These are phyloP conservation scores for Elongisporangium prolatum DNA, from an alignment of 352 stramenopile species.

Conservation along the genomic window DNA sequence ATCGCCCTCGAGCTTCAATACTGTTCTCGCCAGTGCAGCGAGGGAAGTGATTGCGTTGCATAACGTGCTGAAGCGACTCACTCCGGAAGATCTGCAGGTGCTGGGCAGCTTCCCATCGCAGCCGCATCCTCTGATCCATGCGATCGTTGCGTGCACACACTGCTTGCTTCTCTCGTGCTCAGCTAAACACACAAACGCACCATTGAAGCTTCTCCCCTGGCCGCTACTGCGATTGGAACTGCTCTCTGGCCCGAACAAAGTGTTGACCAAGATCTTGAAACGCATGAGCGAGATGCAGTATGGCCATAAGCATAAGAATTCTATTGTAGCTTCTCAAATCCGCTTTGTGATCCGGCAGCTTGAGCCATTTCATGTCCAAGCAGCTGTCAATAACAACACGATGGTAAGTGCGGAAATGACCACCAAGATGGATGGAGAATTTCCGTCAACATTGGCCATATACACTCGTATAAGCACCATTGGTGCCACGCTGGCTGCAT, in stretches of 20 bases:
- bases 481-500: constrained; percentile 39
- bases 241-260: constrained; percentile 16
- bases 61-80: constrained; percentile 21
- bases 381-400: neutral
- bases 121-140: constrained; percentile 37
- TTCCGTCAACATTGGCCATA: constrained; percentile 1
- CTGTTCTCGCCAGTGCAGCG: neutral
- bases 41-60: constrained; percentile 7
- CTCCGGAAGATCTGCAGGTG: constrained; percentile 31
- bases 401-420: constrained; percentile 1
- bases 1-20: neutral
- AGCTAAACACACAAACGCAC: constrained; percentile 8
- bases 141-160: constrained; percentile 26
- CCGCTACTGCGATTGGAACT: constrained; percentile 49
- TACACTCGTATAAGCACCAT: constrained; percentile 39
- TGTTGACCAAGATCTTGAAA: constrained; percentile 37
- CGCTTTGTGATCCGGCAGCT: constrained; percentile 31
- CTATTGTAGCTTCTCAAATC: constrained; percentile 25
- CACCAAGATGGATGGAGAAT: neutral
- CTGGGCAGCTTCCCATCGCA: constrained; percentile 35
- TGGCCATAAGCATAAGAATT: constrained; percentile 5
- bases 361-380: constrained; percentile 9
- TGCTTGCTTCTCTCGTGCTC: constrained; percentile 41
- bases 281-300: constrained; percentile 29
- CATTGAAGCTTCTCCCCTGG: constrained; percentile 35